Conservation (phyloP, 2,329 filamentous ascomycete genomes). For the Seiridium unicorne region DNA sequence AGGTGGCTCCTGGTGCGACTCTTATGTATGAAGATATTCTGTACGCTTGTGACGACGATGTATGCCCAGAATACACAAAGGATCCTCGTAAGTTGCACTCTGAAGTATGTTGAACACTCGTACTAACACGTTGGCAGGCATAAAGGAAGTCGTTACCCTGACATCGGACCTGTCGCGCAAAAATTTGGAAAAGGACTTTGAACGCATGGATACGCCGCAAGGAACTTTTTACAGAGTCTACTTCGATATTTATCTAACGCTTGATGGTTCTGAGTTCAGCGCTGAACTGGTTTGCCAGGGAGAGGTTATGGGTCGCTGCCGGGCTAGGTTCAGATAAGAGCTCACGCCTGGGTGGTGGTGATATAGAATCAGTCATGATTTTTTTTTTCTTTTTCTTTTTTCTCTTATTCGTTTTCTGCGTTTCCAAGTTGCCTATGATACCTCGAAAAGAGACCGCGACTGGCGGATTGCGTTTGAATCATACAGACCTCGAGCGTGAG, state of each 20-base stretch:
- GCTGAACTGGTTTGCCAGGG: constrained; percentile 98
- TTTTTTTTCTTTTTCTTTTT: not conserved
- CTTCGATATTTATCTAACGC: constrained; percentile 82
- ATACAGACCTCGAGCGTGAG: not conserved
- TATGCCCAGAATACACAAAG: constrained; percentile 98
- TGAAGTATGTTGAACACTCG: constrained; percentile 24
- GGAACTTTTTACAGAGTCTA: constrained; percentile 90
- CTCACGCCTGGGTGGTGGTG: not conserved
- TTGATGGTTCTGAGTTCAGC: constrained; percentile 97
- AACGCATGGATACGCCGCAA: constrained; percentile 98
- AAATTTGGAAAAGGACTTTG: constrained; percentile 98
- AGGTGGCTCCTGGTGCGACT: constrained; percentile 93
- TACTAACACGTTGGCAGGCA: constrained; percentile 56
- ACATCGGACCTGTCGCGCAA: constrained; percentile 96
- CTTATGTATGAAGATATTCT: constrained; percentile 99
- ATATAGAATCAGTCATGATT: not conserved
- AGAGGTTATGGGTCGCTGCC: constrained; percentile 97
- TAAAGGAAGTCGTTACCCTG: constrained; percentile 98
- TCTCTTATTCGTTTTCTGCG: constrained; percentile 1
- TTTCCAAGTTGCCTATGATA: constrained; percentile 11
- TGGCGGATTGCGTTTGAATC: not conserved
- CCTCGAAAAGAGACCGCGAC: constrained; percentile 11
- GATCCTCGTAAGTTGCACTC: constrained; percentile 80
- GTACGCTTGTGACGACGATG: constrained; percentile 96
- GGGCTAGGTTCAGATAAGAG: constrained; percentile 74